phyloP scores from a whole-genome alignment of 345 rosid species.

The Syzygium aromaticum region DNA sequence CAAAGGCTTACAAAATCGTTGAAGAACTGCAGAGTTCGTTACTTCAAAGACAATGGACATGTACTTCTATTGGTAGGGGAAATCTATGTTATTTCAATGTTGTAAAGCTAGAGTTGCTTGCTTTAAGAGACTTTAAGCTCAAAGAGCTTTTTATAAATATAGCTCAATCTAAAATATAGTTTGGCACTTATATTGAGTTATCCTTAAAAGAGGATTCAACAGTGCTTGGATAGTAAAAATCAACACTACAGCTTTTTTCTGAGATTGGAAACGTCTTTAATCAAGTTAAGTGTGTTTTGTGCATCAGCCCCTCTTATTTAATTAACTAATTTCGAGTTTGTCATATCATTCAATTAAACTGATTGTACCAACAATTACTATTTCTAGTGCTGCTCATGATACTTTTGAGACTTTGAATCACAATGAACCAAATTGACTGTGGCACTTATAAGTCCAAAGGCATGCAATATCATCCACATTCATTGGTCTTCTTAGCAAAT shows the following conservation, averaged over 20 bases:
- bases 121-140: not conserved
- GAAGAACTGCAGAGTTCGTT: constrained; percentile 54
- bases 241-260: not conserved
- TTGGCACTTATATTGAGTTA: not conserved
- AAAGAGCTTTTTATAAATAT: not conserved
- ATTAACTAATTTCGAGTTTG: not conserved
- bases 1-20: constrained; percentile 41
- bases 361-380: not conserved
- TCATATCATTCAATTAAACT: not conserved
- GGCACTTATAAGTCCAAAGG: not conserved
- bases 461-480: not conserved
- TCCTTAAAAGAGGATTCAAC: not conserved
- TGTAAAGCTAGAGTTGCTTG: not conserved
- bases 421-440: not conserved
- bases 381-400: not conserved
- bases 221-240: not conserved
- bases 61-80: constrained; percentile 62
- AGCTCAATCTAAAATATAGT: not conserved
- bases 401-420: not conserved
- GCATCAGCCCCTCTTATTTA: not conserved
- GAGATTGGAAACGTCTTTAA: not conserved
- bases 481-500: not conserved
- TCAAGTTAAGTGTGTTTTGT: not conserved
- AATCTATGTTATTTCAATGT: not conserved
- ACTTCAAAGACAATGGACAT: constrained; percentile 81